Conservation (phyloP, 2,329 filamentous ascomycete genomes). For the Waltergamsia citrina region DNA sequence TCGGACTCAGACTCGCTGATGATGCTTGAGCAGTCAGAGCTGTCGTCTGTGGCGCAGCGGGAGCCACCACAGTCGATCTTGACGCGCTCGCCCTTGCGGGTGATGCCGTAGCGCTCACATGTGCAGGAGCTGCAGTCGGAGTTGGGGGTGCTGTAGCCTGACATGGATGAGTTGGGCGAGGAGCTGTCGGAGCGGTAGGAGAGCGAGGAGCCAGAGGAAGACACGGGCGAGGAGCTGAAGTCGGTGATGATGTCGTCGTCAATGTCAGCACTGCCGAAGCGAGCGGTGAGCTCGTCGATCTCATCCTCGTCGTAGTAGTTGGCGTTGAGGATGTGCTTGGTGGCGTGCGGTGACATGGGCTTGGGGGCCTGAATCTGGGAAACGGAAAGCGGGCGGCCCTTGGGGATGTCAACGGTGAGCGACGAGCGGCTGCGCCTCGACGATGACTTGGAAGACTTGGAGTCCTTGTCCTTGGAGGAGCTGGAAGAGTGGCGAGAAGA, state of each 20-base stretch:
- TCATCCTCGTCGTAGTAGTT: conserved; percentile 66
- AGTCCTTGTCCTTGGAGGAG: conserved; percentile 9
- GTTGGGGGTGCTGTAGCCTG: conserved; percentile 69
- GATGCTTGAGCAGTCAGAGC: conserved; percentile 60
- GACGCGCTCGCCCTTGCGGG: conserved; percentile 82
- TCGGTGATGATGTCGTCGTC: conserved; percentile 46
- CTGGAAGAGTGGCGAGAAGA: conserved; percentile 16
- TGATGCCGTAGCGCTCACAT: conserved; percentile 95
- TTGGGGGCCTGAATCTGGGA: conserved; percentile 88
- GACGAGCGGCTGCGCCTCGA: conserved; percentile 35
- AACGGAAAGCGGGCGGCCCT: conserved; percentile 79
- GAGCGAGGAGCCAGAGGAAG: conserved; percentile 60
- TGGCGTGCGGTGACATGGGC: conserved; percentile 80
- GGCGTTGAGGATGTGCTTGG: conserved; percentile 74
- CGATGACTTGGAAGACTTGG: conserved; percentile 31
- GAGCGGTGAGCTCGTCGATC: conserved; percentile 70
- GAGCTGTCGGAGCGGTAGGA: conserved; percentile 67
- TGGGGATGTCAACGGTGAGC: conserved; percentile 61
- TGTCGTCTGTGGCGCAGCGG: conserved; percentile 70
- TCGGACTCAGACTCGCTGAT: conserved; percentile 50
- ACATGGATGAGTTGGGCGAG: conserved; percentile 62
- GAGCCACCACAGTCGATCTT: conserved; percentile 91
- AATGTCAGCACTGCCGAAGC: conserved; percentile 56
- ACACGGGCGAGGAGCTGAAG: conserved; percentile 50
- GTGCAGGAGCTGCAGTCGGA: conserved; percentile 75